Percentiles rank a stretch among this genome's conserved stretches.
phyloP scores from a whole-genome alignment of 306 rosid genomes.

The Mimosa pudica region DNA sequence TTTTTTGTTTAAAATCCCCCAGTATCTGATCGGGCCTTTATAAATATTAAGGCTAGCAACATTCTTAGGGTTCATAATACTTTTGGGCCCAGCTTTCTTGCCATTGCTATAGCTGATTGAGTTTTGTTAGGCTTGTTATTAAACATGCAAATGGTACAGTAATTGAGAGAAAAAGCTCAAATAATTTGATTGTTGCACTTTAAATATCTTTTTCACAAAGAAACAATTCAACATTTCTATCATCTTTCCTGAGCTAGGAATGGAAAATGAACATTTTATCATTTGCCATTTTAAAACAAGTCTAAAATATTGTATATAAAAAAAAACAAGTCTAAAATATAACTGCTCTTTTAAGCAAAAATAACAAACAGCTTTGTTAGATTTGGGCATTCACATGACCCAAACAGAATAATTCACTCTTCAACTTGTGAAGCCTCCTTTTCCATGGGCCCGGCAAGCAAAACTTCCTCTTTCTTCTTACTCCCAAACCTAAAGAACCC shows the following conservation, averaged over 20 bases:
- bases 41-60: not conserved
- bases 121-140: not conserved
- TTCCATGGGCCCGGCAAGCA: slow-evolving; percentile 40
- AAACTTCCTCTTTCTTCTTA: slow-evolving; percentile 59
- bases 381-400: slow-evolving; percentile 17
- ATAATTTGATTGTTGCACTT: not conserved
- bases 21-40: not conserved
- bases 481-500: slow-evolving; percentile 83
- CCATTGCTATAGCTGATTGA: not conserved
- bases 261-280: not conserved
- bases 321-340: not conserved
- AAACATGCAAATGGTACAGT: not conserved
- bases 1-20: too few species aligned
- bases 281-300: not conserved
- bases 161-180: not conserved
- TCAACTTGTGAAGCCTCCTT: slow-evolving; percentile 40
- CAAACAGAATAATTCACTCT: not conserved
- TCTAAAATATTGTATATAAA: not conserved
- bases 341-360: not conserved
- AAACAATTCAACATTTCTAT: not conserved
- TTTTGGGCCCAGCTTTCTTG: not conserved
- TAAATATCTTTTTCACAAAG: not conserved
- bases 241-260: not conserved
- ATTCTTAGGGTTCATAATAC: not conserved
- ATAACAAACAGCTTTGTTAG: not conserved